Percentiles rank a stretch among this genome's conserved stretches.
These are phyloP conservation scores for Bolboschoenus planiculmis DNA, from an alignment of 176 grass and related monocot genomes.

Conservation along the genomic window DNA sequence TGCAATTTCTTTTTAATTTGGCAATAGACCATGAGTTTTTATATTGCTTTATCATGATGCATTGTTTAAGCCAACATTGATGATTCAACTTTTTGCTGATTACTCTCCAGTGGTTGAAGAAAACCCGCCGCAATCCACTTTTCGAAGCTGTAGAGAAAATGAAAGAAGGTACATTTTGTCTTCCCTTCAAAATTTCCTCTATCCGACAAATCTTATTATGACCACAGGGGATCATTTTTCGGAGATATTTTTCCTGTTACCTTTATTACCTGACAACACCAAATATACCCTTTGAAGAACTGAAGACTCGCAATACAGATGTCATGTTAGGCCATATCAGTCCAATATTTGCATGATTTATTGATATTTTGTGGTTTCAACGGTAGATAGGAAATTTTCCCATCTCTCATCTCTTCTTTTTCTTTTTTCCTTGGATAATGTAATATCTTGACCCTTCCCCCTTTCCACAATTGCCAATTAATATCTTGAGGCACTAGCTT, in stretches of 20 bases:
- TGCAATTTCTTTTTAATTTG: not conserved
- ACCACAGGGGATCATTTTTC: not conserved
- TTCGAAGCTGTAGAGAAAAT: slow-evolving; percentile 90
- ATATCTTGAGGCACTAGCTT: not conserved
- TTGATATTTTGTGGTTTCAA: not conserved
- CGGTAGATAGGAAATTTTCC: not conserved
- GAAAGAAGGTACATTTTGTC: slow-evolving; percentile 71
- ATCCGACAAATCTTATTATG: not conserved
- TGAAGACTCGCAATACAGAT: not conserved
- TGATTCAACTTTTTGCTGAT: slow-evolving; percentile 1
- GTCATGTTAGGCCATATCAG: not conserved
- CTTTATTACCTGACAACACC: not conserved
- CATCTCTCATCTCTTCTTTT: not conserved
- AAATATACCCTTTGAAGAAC: not conserved
- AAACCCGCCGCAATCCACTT: slow-evolving; percentile 78
- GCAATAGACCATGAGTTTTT: not conserved
- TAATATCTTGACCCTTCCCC: not conserved
- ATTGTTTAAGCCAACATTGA: not conserved
- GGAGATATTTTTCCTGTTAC: not conserved
- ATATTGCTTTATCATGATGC: not conserved
- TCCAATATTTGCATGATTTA: not conserved
- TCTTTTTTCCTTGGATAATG: not conserved
- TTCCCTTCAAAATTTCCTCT: not conserved
- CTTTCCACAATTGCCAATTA: not conserved
- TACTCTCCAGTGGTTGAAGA: slow-evolving; percentile 75